These are phyloP conservation scores for Hyaloscypha hepaticicola DNA, from an alignment of 495 filamentous ascomycete species.

Conservation along the genomic window DNA sequence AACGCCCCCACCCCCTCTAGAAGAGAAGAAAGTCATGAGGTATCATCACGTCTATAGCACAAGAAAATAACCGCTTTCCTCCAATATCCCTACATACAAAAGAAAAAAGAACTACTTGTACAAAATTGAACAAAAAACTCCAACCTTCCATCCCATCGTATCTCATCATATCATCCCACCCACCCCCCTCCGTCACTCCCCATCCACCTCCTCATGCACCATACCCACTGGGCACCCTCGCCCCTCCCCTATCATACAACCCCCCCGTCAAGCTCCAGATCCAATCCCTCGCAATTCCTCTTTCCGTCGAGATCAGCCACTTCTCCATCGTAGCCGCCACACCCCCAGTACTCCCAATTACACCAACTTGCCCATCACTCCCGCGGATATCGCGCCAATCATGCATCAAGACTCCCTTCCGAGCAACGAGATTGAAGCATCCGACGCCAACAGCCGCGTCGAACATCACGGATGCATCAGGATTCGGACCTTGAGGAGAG, in stretches of 20 bases:
- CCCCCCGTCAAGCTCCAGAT: conserved; percentile 11
- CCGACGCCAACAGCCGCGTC: conserved; percentile 82
- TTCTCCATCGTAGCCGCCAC: conserved; percentile 69
- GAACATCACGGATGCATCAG: conserved; percentile 51
- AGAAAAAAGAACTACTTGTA: no score
- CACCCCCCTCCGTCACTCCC: no score
- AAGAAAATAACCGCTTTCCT: no score
- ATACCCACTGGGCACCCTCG: background rate
- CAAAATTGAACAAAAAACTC: no score
- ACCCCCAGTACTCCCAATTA: conserved; percentile 66
- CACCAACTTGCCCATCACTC: conserved; percentile 64
- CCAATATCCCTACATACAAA: no score
- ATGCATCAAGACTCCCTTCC: conserved; percentile 81
- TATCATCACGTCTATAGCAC: no score
- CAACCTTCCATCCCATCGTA: no score
- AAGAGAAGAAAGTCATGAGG: no score
- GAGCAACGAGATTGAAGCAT: conserved; percentile 79
- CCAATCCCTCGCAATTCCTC: conserved; percentile 23
- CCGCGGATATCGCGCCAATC: conserved; percentile 81
- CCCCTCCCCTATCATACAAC: background rate
- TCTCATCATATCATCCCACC: background rate
- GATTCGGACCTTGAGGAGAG: conserved; percentile 27
- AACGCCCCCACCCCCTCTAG: no score
- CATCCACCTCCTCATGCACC: background rate
- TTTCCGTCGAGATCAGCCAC: conserved; percentile 65